phyloP scores from a whole-genome alignment of 1,139 yeast species.

The Suhomyces anneliseae region DNA sequence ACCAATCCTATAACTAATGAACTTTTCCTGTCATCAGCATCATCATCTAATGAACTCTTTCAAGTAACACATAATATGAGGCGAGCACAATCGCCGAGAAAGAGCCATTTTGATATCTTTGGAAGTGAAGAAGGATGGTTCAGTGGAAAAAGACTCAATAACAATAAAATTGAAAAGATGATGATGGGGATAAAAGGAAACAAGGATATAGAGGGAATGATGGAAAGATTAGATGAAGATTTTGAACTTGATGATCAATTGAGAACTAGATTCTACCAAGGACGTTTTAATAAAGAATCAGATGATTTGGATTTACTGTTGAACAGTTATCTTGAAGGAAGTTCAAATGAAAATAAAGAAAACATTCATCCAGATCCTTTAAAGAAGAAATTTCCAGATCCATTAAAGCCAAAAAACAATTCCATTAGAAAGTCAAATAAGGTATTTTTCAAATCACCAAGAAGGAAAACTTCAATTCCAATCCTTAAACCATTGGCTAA shows the following conservation, averaged over 20 bases:
- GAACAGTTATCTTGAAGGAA: constrained; percentile 24
- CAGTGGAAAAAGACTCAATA: constrained; percentile 25
- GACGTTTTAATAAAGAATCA: constrained; percentile 29
- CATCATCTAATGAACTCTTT: constrained; percentile 34
- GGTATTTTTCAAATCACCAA: constrained; percentile 22
- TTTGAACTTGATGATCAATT: constrained; percentile 42
- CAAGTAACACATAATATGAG: constrained; percentile 38
- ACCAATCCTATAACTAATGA: constrained; percentile 4
- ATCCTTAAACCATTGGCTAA: constrained; percentile 31
- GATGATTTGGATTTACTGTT: constrained; percentile 34
- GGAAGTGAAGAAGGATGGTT: constrained; percentile 12
- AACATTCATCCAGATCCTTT: constrained; percentile 22
- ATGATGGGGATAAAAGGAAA: constrained; percentile 21
- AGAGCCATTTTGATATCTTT: constrained; percentile 7
- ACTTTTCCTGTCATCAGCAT: constrained; percentile 4
- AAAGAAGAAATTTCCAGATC: constrained; percentile 22
- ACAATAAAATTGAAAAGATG: constrained; percentile 40
- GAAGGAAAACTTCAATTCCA: constrained; percentile 26
- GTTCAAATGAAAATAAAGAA: constrained; percentile 33
- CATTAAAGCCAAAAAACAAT: constrained; percentile 23
- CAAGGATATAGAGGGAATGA: constrained; percentile 9
- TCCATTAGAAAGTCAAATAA: constrained; percentile 27
- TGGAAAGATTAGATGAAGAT: constrained; percentile 13
- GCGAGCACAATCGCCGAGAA: constrained; percentile 3
- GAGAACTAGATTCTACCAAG: constrained; percentile 45